A percentile compares a stretch with the other conserved stretches of the same genome.
Conservation (phyloP, 1,139 yeast genomes). For the Geotrichum reessii region DNA sequence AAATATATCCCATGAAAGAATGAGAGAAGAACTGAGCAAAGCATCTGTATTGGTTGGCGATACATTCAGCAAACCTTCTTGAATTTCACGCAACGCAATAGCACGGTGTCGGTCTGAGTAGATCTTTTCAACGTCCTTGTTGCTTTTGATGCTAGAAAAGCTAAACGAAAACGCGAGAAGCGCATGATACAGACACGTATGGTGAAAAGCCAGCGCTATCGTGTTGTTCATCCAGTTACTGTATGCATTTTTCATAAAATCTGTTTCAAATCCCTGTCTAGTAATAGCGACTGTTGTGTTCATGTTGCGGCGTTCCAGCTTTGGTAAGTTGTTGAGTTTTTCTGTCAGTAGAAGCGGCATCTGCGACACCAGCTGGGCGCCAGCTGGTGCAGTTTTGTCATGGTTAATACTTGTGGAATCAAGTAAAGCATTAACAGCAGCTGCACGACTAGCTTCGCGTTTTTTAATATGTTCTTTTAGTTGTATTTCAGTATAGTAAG, state of each 20-base stretch:
- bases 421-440: constrained; percentile 1
- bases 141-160: constrained; percentile 27
- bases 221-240: constrained; percentile 31
- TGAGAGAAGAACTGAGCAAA: constrained; percentile 29
- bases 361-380: neutral
- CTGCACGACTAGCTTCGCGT: constrained; percentile 4
- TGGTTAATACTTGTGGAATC: neutral
- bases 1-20: constrained; percentile 34
- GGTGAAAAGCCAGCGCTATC: constrained; percentile 26
- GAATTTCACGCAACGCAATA: constrained; percentile 29
- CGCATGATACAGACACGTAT: constrained; percentile 31
- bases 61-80: constrained; percentile 25
- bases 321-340: constrained; percentile 4
- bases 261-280: constrained; percentile 32
- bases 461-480: constrained; percentile 17
- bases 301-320: constrained; percentile 12
- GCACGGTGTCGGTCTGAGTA: constrained; percentile 30
- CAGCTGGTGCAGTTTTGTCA: neutral
- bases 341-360: neutral
- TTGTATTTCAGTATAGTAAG: constrained; percentile 27
- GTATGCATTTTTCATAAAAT: constrained; percentile 31
- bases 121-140: constrained; percentile 18
- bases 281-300: constrained; percentile 12
- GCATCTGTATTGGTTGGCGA: constrained; percentile 29
- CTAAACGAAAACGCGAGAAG: constrained; percentile 33